Base-by-base conservation (phyloP, 208 protist genomes). In the Leishmania mexicana region DNA sequence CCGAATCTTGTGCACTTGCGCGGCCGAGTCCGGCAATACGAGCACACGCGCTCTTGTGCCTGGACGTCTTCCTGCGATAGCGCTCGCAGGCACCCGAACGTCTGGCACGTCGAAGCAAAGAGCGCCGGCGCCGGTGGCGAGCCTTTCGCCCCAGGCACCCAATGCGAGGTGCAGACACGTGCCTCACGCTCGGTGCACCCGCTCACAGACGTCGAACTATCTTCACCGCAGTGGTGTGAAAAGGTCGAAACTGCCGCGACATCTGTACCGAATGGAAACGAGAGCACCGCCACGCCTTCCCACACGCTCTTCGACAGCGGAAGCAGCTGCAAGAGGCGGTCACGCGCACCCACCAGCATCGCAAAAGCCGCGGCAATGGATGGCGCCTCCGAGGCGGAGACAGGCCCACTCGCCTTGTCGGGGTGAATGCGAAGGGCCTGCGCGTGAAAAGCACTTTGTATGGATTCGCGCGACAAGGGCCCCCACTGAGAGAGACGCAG, bases 1-100 rank as follows among this genome's bases (percentile, higher is more conserved):
- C 85, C 78, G 54, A 88, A 81, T 40, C 17, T 31, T 13, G 45
- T 65, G 49, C 85, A 83, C 67, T 79, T 83, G n/a, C 40, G 77
- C 11, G 81, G 81, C 60, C 42, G 40, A 6, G 42, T 72, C 64
- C 64, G 76, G 75, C 81, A 85, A n/a, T 73, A 49, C n/a, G 28
- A 10, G 54, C 81, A 88, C 17, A 81, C 49, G 6, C 47, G 58
- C 17, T 71, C 13, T 49, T 70, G 35, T 8, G 57, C 2, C 47
- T 78, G 45, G 19, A 64, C 11, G 10, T 70, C 54, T 8, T 53
- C 49, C 31, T 24, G 49, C 17, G 62, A 35, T 4, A 85, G 65
- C 31, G 35, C 54, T 53, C 81, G 78, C 13, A 83, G 75, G 45
- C 81, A 81, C 11, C 78, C 85, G 21, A 85, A 70, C 8, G 65